These are phyloP conservation scores for Linnemannia elongata DNA, from an alignment of 192 early-diverging fungal species.

Conservation along the genomic window DNA sequence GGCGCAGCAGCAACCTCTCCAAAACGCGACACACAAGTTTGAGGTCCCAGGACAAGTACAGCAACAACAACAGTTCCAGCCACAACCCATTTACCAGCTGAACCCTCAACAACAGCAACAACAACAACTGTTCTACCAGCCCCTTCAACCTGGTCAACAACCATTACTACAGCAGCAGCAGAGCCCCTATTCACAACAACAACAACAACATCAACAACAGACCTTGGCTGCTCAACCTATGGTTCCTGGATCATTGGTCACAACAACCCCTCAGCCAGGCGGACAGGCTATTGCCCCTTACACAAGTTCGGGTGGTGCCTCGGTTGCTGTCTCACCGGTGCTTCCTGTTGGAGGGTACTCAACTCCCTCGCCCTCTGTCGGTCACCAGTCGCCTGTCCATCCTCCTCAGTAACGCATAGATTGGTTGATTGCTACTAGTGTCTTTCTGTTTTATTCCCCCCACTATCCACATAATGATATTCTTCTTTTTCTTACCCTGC, in stretches of 20 bases:
- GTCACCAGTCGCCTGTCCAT: background rate
- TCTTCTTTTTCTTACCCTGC: background rate
- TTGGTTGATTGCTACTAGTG: background rate
- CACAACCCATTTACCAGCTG: background rate
- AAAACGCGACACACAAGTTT: background rate
- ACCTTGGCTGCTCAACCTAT: background rate
- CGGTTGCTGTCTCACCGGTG: constrained; percentile 36
- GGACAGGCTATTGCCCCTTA: constrained; percentile 30
- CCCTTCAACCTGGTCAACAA: constrained; percentile 7
- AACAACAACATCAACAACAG: constrained; percentile 18
- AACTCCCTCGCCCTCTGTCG: background rate
- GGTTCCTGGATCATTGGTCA: constrained; percentile 29
- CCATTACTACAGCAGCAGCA: constrained; percentile 2
- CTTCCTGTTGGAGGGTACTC: constrained; percentile 25
- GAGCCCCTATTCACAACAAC: background rate
- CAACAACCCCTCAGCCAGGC: constrained; percentile 31
- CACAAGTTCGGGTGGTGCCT: constrained; percentile 22
- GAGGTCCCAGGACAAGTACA: background rate
- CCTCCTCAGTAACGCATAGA: background rate
- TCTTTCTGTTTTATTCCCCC: background rate
- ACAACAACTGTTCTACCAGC: constrained; percentile 1
- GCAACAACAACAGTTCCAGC: constrained; percentile 3
- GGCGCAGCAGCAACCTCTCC: background rate
- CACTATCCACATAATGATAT: background rate
- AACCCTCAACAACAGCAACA: background rate